These are phyloP conservation scores for Tetracladium setigerum DNA, from an alignment of 495 filamentous ascomycete genomes.

Conservation along the genomic window DNA sequence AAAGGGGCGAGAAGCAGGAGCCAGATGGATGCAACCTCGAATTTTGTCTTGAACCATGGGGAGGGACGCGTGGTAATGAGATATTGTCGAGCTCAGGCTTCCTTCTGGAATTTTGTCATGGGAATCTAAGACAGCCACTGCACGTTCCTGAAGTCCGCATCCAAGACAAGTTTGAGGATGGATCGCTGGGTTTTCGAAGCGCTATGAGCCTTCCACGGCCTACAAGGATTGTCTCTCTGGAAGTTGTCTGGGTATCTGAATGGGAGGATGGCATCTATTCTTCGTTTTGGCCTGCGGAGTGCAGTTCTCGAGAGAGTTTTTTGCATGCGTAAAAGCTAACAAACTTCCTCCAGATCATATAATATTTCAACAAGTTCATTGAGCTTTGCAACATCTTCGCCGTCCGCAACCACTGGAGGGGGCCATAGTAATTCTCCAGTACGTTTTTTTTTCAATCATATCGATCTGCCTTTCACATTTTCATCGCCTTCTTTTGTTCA, in stretches of 20 bases:
- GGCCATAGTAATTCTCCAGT: conserved; percentile 61
- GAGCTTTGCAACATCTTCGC: conserved; percentile 34
- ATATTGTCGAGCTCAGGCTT: too few species aligned
- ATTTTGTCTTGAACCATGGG: too few species aligned
- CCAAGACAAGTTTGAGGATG: background rate
- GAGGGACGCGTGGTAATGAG: too few species aligned
- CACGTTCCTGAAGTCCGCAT: background rate
- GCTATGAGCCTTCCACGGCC: too few species aligned
- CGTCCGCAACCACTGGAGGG: conserved; percentile 59
- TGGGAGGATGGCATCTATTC: too few species aligned
- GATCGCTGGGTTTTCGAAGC: background rate
- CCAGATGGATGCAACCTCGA: too few species aligned
- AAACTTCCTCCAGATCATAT: conserved; percentile 10
- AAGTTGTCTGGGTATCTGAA: too few species aligned
- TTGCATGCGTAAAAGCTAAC: conserved; percentile 9
- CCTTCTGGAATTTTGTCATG: background rate
- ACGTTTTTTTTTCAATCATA: conserved; percentile 29
- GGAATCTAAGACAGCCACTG: background rate
- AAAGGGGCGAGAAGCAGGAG: too few species aligned
- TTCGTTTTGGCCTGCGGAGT: too few species aligned
- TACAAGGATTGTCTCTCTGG: too few species aligned
- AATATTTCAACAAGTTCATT: conserved; percentile 12
- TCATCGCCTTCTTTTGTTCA: background rate
- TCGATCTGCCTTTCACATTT: background rate
- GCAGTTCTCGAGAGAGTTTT: background rate